Conservation (phyloP, 495 filamentous ascomycete species). For the Lentithecium fluviatile region DNA sequence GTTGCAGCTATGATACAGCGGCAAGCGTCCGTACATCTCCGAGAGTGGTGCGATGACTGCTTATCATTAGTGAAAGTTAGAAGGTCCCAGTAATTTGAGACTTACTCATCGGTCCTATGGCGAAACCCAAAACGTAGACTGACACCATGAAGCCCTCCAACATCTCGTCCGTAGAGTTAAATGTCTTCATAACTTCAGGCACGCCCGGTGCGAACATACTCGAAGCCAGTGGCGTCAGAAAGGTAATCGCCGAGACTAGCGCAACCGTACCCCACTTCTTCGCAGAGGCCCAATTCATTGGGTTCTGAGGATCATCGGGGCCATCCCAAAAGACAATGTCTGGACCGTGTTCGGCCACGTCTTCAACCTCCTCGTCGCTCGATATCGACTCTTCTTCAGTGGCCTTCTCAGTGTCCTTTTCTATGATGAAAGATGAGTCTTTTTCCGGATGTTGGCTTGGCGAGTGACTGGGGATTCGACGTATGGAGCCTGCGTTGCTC, state of each 20-base stretch:
- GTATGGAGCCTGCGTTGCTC: slow-evolving; percentile 21
- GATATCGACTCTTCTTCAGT: slow-evolving; percentile 11
- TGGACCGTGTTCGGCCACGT: slow-evolving; percentile 23
- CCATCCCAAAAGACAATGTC: slow-evolving; percentile 43
- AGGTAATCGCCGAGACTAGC: slow-evolving; percentile 32
- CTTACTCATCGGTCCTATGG: slow-evolving; percentile 35
- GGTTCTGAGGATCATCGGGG: slow-evolving; percentile 45
- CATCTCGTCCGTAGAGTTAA: slow-evolving; percentile 28
- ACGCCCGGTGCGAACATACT: slow-evolving; percentile 36
- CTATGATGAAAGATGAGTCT: slow-evolving; percentile 1
- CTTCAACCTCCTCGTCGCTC: slow-evolving; percentile 11
- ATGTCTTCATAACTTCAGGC: slow-evolving; percentile 35
- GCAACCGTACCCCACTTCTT: slow-evolving; percentile 33
- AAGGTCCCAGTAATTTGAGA: not conserved
- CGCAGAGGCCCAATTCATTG: slow-evolving; percentile 48
- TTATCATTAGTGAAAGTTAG: not conserved
- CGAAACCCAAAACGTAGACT: slow-evolving; percentile 45
- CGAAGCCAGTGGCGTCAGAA: slow-evolving; percentile 35
- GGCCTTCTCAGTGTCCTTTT: slow-evolving; percentile 26
- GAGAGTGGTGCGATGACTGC: slow-evolving; percentile 49
- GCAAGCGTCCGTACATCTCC: slow-evolving; percentile 49
- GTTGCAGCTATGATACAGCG: slow-evolving; percentile 48
- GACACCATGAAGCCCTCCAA: slow-evolving; percentile 46
- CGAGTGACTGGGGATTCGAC: not conserved
- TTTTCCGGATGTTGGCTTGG: not conserved